Evolutionary conservation across 495 filamentous ascomycete genomes (phyloP).

Genomic region (Parathielavia hyrcaniae): DNA sequence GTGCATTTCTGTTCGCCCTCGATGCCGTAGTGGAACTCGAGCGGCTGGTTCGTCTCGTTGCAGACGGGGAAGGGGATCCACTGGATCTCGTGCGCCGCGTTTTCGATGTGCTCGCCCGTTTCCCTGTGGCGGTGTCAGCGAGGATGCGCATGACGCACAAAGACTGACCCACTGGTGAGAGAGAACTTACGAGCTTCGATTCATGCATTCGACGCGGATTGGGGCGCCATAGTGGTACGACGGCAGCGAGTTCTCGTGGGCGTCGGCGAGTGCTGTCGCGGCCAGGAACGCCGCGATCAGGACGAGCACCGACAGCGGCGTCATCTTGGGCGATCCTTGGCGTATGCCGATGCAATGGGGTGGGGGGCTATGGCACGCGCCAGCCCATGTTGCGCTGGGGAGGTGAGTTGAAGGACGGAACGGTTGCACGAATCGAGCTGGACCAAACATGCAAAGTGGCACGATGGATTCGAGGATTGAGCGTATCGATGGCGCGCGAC

Average conservation of each 20-base stretch:
- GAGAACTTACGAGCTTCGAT: constrained; percentile 49
- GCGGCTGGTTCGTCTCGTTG: constrained; percentile 77
- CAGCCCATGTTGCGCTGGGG: constrained; percentile 19
- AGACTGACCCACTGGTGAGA: neutral
- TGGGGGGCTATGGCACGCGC: neutral
- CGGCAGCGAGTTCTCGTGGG: constrained; percentile 32
- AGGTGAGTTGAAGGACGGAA: neutral
- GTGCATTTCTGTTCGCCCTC: constrained; percentile 88
- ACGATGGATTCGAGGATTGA: too few species aligned
- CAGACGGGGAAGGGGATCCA: constrained; percentile 90
- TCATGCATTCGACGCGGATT: constrained; percentile 50
- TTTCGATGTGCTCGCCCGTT: constrained; percentile 69
- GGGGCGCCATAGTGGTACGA: constrained; percentile 47
- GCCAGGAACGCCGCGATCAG: constrained; percentile 5
- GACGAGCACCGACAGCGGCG: neutral
- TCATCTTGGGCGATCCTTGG: neutral
- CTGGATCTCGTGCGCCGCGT: constrained; percentile 73
- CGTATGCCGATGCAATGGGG: neutral
- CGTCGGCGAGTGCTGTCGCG: constrained; percentile 10
- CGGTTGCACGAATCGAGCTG: neutral
- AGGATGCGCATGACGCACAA: neutral
- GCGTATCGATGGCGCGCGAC: neutral
- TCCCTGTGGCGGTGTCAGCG: constrained; percentile 38
- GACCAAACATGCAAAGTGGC: constrained; percentile 1
- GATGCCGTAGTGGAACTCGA: constrained; percentile 80